These are phyloP conservation scores for Phytophthora melonis DNA, from an alignment of 352 stramenopile species.

Conservation along the genomic window DNA sequence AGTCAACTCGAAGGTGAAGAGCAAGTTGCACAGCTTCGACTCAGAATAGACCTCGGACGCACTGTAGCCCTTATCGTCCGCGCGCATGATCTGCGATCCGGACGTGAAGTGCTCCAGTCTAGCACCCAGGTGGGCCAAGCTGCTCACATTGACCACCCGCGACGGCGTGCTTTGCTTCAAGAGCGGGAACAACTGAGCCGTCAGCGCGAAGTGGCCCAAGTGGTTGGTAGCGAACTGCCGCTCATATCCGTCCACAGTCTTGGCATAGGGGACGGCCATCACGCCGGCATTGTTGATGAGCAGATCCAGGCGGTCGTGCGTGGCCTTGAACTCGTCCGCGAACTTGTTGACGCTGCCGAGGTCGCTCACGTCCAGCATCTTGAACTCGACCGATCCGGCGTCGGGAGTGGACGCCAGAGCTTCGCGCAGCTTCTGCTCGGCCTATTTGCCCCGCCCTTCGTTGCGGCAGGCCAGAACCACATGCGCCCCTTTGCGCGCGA, in stretches of 20 bases:
- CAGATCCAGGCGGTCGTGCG: slow-evolving; percentile 50
- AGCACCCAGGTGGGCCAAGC: slow-evolving; percentile 38
- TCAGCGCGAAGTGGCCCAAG: slow-evolving; percentile 49
- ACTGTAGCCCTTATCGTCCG: slow-evolving; percentile 27
- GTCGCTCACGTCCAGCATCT: slow-evolving; percentile 56
- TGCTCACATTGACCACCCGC: slow-evolving; percentile 46
- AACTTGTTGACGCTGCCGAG: slow-evolving; percentile 58
- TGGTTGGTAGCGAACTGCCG: slow-evolving; percentile 45
- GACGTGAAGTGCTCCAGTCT: slow-evolving; percentile 22
- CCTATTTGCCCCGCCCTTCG: slow-evolving; percentile 30
- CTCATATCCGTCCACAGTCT: slow-evolving; percentile 37
- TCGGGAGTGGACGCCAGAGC: slow-evolving; percentile 9
- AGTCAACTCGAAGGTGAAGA: slow-evolving; percentile 61
- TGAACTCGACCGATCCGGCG: slow-evolving; percentile 54
- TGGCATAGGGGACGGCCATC: slow-evolving; percentile 24
- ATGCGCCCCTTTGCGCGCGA: slow-evolving; percentile 26
- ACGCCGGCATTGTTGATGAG: slow-evolving; percentile 41
- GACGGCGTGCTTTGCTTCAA: slow-evolving; percentile 41
- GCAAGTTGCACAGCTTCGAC: slow-evolving; percentile 63
- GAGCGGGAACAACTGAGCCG: slow-evolving; percentile 48
- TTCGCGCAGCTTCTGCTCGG: slow-evolving; percentile 29
- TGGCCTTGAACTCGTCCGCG: slow-evolving; percentile 39
- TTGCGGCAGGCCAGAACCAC: slow-evolving; percentile 52
- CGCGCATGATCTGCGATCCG: slow-evolving; percentile 21
- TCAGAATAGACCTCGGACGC: slow-evolving; percentile 42